Base-by-base conservation (phyloP, 2,329 filamentous ascomycete species). In the Leptographium radiaticola region DNA sequence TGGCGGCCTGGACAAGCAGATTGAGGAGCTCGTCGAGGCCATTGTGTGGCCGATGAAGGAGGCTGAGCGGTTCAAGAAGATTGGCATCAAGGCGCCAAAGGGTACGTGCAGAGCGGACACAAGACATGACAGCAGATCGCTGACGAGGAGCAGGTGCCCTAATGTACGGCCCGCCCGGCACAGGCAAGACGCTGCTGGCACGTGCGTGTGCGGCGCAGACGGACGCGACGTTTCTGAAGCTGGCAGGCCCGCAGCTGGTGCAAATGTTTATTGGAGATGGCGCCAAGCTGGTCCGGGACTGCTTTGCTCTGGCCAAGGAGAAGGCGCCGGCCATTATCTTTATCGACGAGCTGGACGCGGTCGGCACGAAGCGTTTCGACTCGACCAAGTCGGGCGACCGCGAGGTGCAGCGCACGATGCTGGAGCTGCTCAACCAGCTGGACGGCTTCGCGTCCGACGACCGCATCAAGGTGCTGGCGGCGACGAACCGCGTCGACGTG, bases 21-120 rank as follows among this genome's bases (percentile, higher is more conserved):
- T 98, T 66, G 91, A 96, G 69, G 94, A 98, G 73, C 79, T 98
- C 53, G 90, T 98, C 10, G 93, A 98, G 74, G 93, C 93, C 54
- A 93, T 98, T 50, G 93, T 98, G 34, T 97, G 91, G 91, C 93
- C 93, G 2, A 98, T 98, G 93, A 97, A 97, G 79, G 91, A 98
- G 73, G 90, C 93, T 2, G 94, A 98, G 63, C 82, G 91, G 20
- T 98, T 98, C 76, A 97, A 96, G 80, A 97, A 96, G 79, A 96
- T 98, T 65, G 93, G 93, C 62, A 98, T 98, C 77, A 98, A 98
- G 75, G 91, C 93, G 43, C 93, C 93, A 15, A 98, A 98, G 74
- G 93, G 93, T 96, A 42, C 18, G 30, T 1, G 1, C 9, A 47
- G 31, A 34, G 46, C 31, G 16, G 46, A 3, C 6, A 16, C 2